Evolutionary conservation across 305 asterid genomes (phyloP).

Genomic region (Fraxinus floribunda): DNA sequence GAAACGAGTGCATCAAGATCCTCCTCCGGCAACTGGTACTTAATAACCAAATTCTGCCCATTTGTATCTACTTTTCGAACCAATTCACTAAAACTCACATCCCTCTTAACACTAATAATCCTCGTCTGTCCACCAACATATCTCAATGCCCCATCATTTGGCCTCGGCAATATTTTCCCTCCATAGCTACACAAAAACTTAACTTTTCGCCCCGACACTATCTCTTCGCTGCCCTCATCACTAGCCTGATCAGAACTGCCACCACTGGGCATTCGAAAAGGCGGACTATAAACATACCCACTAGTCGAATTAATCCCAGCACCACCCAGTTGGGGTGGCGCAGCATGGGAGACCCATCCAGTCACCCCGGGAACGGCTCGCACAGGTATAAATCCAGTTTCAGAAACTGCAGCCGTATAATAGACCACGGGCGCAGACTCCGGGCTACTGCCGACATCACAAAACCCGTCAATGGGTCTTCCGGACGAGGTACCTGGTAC

Average conservation of each 20-base stretch:
- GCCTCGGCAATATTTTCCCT: slow-evolving; percentile 87
- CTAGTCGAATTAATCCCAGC: slow-evolving; percentile 32
- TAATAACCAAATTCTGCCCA: slow-evolving; percentile 63
- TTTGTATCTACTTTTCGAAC: slow-evolving; percentile 56
- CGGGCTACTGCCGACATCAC: slow-evolving; percentile 44
- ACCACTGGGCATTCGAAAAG: slow-evolving; percentile 28
- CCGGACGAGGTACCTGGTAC: slow-evolving; percentile 55
- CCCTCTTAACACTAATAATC: slow-evolving; percentile 69
- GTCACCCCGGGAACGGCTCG: slow-evolving; percentile 46
- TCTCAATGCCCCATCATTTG: slow-evolving; percentile 82
- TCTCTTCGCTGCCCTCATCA: slow-evolving; percentile 73
- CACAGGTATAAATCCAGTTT: slow-evolving; percentile 51
- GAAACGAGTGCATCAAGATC: slow-evolving; percentile 95
- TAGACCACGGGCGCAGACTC: slow-evolving; percentile 42
- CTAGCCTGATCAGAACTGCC: slow-evolving; percentile 56
- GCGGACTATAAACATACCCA: slow-evolving; percentile 34
- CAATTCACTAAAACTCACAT: slow-evolving; percentile 54
- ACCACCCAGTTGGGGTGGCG: slow-evolving; percentile 36
- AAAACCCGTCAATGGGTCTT: slow-evolving; percentile 63
- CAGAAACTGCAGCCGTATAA: slow-evolving; percentile 41
- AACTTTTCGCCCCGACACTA: slow-evolving; percentile 62
- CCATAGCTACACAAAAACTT: slow-evolving; percentile 94
- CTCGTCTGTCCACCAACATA: slow-evolving; percentile 97
- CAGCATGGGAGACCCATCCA: slow-evolving; percentile 55
- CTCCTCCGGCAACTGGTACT: slow-evolving; percentile 96